A percentile compares a stretch with the other conserved stretches of the same genome.
Evolutionary conservation across 1,139 yeast genomes (phyloP).

Genomic region (Candida sp.): DNA sequence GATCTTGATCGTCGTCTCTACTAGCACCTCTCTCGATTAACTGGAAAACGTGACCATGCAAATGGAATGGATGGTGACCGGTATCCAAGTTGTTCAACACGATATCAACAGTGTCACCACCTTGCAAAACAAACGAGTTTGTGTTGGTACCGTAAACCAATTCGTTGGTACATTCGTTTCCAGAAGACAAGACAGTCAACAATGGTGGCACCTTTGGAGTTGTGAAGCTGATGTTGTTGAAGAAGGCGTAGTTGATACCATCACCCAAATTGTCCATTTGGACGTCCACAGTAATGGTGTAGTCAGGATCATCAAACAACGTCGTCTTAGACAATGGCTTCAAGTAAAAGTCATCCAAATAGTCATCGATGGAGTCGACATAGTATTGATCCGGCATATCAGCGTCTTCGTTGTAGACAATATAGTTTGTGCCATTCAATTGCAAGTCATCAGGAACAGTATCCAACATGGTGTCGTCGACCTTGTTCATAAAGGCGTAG

Average conservation of each 20-base stretch:
- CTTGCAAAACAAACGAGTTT: constrained; percentile 61
- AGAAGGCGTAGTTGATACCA: constrained; percentile 78
- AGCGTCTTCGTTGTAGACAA: constrained; percentile 48
- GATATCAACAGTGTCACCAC: constrained; percentile 69
- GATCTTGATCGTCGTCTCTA: constrained; percentile 48
- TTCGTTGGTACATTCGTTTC: constrained; percentile 49
- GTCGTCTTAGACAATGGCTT: constrained; percentile 44
- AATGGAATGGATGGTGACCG: constrained; percentile 90
- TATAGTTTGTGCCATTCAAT: constrained; percentile 56
- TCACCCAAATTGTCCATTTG: constrained; percentile 72
- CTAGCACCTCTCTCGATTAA: constrained; percentile 62
- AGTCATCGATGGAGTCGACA: constrained; percentile 26
- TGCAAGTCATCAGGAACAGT: constrained; percentile 55
- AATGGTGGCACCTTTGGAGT: constrained; percentile 72
- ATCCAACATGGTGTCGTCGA: constrained; percentile 74
- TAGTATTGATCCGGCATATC: constrained; percentile 28
- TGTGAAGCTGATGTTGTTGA: constrained; percentile 66
- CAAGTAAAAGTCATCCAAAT: constrained; percentile 62
- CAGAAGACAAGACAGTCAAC: constrained; percentile 59
- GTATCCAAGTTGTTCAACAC: constrained; percentile 77
- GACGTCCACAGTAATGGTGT: constrained; percentile 59
- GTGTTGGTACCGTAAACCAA: constrained; percentile 71
- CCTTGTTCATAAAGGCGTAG: constrained; percentile 63
- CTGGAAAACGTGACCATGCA: constrained; percentile 88
- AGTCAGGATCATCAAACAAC: constrained; percentile 63